Conservation (phyloP, 306 rosid species). For the Argentina anserina region DNA sequence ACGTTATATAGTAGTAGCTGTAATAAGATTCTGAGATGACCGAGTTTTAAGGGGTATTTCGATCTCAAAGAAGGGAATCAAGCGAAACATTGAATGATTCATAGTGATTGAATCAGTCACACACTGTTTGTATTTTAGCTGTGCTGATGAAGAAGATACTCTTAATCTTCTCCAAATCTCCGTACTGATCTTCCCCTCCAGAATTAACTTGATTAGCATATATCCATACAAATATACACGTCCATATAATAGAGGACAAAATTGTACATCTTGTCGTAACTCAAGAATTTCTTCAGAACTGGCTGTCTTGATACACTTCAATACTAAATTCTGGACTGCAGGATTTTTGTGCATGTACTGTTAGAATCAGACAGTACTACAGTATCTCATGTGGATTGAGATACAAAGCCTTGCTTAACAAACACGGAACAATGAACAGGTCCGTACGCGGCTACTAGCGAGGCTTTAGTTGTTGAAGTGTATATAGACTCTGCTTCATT, state of each 20-base stretch:
- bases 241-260: not conserved
- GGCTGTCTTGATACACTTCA: not conserved
- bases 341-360: not conserved
- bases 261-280: not conserved
- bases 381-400: not conserved
- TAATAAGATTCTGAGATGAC: not conserved
- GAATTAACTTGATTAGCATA: not conserved
- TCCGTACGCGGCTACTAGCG: not conserved
- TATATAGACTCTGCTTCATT: not conserved
- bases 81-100: not conserved
- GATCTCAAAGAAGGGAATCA: not conserved
- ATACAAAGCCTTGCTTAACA: not conserved
- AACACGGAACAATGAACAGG: not conserved
- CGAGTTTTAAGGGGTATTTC: not conserved
- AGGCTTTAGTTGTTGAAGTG: not conserved
- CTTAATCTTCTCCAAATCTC: not conserved
- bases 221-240: not conserved
- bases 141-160: not conserved
- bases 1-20: not conserved
- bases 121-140: not conserved
- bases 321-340: not conserved
- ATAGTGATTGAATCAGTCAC: slow-evolving; percentile 6
- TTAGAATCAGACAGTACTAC: not conserved
- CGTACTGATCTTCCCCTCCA: not conserved
- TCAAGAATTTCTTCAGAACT: not conserved